Evolutionary conservation across 2,329 filamentous ascomycete genomes (phyloP).

Genomic region (Neofusicoccum laricinum): DNA sequence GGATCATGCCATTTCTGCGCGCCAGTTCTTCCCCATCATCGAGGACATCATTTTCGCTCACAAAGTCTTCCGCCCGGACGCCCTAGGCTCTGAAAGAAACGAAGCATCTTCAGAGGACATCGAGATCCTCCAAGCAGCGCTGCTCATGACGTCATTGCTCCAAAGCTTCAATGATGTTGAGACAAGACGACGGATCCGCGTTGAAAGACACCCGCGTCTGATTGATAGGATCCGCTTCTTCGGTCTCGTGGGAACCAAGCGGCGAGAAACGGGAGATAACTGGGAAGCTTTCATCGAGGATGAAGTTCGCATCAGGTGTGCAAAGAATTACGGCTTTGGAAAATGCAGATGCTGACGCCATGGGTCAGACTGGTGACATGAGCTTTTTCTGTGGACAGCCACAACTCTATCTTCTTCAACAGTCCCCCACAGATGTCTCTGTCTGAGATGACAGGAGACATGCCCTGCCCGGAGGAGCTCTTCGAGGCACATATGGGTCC

Average conservation of each 20-base stretch:
- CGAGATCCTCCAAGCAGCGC: constrained; percentile 13
- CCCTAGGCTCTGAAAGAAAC: no score
- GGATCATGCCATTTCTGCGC: background rate
- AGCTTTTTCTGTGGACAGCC: background rate
- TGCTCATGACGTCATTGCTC: constrained; percentile 2
- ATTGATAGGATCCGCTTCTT: constrained; percentile 2
- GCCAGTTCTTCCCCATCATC: background rate
- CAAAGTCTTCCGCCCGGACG: no score
- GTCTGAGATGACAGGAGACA: background rate
- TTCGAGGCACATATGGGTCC: background rate
- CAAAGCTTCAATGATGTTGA: constrained; percentile 6
- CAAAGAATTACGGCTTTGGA: background rate
- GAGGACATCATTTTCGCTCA: background rate
- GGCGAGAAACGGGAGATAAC: background rate
- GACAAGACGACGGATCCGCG: background rate
- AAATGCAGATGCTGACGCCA: background rate
- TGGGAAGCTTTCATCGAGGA: background rate
- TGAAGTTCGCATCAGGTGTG: background rate
- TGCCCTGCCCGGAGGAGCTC: background rate
- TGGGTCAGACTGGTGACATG: background rate
- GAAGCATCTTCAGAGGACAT: background rate
- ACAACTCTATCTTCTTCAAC: background rate
- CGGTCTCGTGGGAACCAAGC: constrained; percentile 5
- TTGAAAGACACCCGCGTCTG: constrained; percentile 7
- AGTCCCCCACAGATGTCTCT: background rate